Conservation (phyloP, 1,139 yeast genomes). For the Hansenula lynferdii region DNA sequence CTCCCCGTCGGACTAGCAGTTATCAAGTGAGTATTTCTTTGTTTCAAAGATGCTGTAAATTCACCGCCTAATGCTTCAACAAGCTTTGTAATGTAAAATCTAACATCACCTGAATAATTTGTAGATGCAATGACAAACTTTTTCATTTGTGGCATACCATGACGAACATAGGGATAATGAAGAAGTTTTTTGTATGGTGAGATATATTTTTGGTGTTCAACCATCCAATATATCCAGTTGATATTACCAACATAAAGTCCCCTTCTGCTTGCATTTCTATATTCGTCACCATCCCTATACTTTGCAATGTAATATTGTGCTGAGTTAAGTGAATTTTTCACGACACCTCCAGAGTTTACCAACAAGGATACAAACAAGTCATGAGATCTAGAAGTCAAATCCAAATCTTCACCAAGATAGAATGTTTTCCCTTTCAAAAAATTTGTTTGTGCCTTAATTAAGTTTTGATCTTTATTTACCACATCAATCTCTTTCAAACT, state of each 20-base stretch:
- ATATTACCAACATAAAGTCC: constrained; percentile 55
- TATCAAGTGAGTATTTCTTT: constrained; percentile 66
- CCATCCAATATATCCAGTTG: constrained; percentile 69
- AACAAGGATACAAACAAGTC: constrained; percentile 30
- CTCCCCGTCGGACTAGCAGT: constrained; percentile 66
- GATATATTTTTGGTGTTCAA: constrained; percentile 50
- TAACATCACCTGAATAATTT: constrained; percentile 80
- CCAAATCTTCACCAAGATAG: constrained; percentile 26
- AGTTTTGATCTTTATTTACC: constrained; percentile 10
- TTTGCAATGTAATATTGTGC: constrained; percentile 65
- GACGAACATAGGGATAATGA: constrained; percentile 65
- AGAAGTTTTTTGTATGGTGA: constrained; percentile 54
- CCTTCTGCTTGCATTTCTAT: constrained; percentile 31
- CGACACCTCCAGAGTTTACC: constrained; percentile 33
- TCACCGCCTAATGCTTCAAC: constrained; percentile 69
- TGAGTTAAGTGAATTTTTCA: constrained; percentile 27
- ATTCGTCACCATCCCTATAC: constrained; percentile 54
- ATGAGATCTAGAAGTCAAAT: constrained; percentile 25
- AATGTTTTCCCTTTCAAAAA: constrained; percentile 22
- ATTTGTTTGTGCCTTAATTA: constrained; percentile 3
- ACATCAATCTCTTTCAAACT: constrained; percentile 24
- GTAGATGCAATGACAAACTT: constrained; percentile 60
- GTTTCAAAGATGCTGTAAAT: constrained; percentile 66
- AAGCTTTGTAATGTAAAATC: constrained; percentile 65
- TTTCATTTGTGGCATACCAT: constrained; percentile 47